A percentile compares a stretch with the other conserved stretches of the same genome.
These are phyloP conservation scores for Penicillium sp. DNA, from an alignment of 2,329 filamentous ascomycete species.

Conservation along the genomic window DNA sequence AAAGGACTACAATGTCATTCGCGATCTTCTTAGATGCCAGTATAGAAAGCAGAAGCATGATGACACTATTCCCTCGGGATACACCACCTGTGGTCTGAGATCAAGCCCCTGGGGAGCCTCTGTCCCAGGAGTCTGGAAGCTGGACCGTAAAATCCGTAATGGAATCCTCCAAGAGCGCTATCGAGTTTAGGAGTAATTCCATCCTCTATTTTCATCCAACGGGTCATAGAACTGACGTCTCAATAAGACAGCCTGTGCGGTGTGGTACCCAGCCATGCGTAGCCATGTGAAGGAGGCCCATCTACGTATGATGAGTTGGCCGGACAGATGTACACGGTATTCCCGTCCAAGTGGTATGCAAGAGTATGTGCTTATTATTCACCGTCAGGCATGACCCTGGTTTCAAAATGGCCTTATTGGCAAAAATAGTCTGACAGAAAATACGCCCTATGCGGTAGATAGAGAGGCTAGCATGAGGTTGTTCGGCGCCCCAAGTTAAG, in stretches of 20 bases:
- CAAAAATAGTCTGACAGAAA: neutral
- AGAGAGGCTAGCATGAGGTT: too few species aligned
- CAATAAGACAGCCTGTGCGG: neutral
- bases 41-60: too few species aligned
- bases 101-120: too few species aligned
- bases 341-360: neutral
- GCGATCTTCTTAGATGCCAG: too few species aligned
- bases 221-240: neutral
- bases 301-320: neutral
- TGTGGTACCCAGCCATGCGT: neutral
- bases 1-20: too few species aligned
- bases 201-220: neutral
- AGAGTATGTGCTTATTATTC: neutral
- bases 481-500: too few species aligned
- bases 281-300: neutral
- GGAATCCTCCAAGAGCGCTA: neutral
- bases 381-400: neutral
- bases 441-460: too few species aligned
- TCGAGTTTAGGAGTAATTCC: neutral
- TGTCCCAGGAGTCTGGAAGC: too few species aligned
- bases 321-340: neutral
- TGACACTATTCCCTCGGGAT: too few species aligned
- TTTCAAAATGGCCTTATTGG: neutral
- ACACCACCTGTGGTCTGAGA: too few species aligned
- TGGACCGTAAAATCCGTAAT: too few species aligned